Base-by-base conservation (phyloP, 2,329 filamentous ascomycete species). In the Fusarium sp. region DNA sequence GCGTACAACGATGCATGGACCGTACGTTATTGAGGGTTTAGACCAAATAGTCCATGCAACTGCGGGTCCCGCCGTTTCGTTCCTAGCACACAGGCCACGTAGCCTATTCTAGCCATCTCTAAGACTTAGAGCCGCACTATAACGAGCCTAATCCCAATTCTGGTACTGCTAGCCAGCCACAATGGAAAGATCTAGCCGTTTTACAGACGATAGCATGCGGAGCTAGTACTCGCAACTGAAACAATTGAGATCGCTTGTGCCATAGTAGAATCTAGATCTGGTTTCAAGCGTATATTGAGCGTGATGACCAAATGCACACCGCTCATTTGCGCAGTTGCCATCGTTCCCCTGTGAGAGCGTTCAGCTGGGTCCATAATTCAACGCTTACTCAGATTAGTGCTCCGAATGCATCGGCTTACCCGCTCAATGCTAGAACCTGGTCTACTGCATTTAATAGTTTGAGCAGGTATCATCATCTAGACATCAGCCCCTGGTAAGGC, bases 201-300 rank as follows among this genome's bases (percentile, higher is more conserved):
- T 52, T 37, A 14, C 18, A 21, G 3, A 5, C 3, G 18, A 8
- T 7, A 21, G 1, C 23, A 25, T 21, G 18, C 48, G 0, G 9
- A 45, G 4, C 29, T 23, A 33, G 29, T 21, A 16, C 3, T 35
- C 4, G 6, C 5, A 51, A 51, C 29, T 51, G 48, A 51, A 51
- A 37, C 31, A 37, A 18, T 37, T 35, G 18, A 51, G 31, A 25
- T 21, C 19, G 10, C 2, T 29, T 29, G 44, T 14, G 25, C 44
- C 19, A 16, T 18, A 9, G 16, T 4, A 33, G 21, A 21, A 9
- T 7, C 31, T 37, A 51, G 18, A 49, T 33, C 29, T 49, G 19
- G 27, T 21, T 29, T 29, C 9, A 29, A 29, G 14, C 25, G 8
- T 16, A 9, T n/a, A 9, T 49, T 23, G 15, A 23, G 25, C 14